phyloP scores from a whole-genome alignment of 306 rosid genomes.

The Cotoneaster glaucophyllus region DNA sequence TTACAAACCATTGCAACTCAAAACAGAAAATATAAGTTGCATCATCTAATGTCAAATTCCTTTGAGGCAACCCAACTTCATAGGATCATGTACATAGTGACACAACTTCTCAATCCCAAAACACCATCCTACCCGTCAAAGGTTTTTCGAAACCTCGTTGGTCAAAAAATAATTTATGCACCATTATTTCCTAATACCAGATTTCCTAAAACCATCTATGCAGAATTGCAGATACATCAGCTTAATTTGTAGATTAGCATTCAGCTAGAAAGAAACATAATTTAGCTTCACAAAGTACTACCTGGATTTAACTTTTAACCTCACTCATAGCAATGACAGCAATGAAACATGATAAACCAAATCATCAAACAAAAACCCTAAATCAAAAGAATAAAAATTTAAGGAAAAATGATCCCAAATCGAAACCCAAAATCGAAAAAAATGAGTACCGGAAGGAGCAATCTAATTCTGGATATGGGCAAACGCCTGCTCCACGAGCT shows the following conservation, averaged over 20 bases:
- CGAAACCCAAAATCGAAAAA: neutral
- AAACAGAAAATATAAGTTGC: neutral
- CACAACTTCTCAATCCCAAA: neutral
- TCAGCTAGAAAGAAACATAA: neutral
- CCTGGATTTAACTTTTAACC: neutral
- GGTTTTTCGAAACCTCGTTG: neutral
- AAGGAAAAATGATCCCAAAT: neutral
- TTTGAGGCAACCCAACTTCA: neutral
- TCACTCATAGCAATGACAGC: neutral
- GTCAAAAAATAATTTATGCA: neutral
- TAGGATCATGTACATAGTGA: neutral
- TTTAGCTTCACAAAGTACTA: neutral
- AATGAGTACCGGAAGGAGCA: neutral
- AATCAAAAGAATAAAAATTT: neutral
- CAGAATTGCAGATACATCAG: neutral
- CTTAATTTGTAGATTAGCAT: neutral
- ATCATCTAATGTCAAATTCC: neutral
- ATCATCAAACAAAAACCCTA: neutral
- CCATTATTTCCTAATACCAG: neutral
- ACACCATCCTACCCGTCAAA: neutral
- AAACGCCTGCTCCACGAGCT: conserved; percentile 49
- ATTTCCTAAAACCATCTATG: neutral
- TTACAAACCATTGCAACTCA: neutral
- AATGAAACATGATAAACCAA: neutral
- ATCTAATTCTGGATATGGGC: conserved; percentile 28